Base-by-base conservation (phyloP, 768 basidiomycete species). In the Psilocybe tampanensis region DNA sequence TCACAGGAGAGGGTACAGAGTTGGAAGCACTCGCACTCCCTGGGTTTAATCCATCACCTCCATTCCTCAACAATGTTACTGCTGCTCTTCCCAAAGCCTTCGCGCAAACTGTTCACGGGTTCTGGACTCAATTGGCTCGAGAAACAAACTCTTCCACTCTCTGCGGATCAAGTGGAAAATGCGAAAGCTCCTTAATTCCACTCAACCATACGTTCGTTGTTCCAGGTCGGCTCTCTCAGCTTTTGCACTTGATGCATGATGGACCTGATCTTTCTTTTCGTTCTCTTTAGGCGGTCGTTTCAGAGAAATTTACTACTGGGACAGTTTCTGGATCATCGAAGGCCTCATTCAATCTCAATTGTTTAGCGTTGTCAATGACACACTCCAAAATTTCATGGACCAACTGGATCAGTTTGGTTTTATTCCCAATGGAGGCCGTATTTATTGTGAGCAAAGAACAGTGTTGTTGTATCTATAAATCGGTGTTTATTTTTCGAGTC, bases 361-460 rank as follows among this genome's bases (percentile, higher is more conserved):
- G 12, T 88, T 83, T 63, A 77, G 77, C 52, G 79, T 91, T 52
- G 90, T 82, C 55, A 90, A 91, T 60, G 84, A 78, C 11, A 91
- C 94, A 0, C 75, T 97, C 32, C 85, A 92, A 60, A 96, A 97
- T 74, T 97, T 98, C 67, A 95, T 97, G 94, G 95, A 98, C 65
- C 88, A 96, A 68, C 76, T 98, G 44, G 85, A 89, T 39, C 67
- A 69, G 21, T 85, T 91, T 64, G 95, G 95, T 0, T 98, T 97
- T 75, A 88, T 98, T 60, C 95, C 95, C 1, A 98, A 97, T 64
- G 95, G 95, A 7, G 95, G 94, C 3, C 81, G 94, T 11, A 93
- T 91, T 49, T 97, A 97, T 66, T 97, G 89, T 88, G 64, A 47
- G 72, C 54, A 18, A 55, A 74, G 68, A 21, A 21, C 26, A 19